Evolutionary conservation across 2,329 filamentous ascomycete species (phyloP).

Genomic region (Calonectria henricotiae): DNA sequence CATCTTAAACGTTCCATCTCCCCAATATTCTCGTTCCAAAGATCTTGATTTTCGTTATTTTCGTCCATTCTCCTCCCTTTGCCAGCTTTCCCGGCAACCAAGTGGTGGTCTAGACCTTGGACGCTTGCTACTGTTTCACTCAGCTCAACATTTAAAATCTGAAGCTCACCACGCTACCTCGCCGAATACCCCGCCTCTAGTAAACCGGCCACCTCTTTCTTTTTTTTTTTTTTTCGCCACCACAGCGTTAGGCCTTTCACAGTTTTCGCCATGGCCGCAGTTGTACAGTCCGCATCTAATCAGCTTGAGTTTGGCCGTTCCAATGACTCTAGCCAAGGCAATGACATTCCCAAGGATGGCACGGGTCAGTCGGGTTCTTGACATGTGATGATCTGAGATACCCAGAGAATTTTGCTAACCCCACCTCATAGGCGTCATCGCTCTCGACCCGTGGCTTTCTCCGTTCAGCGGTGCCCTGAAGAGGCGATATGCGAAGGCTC

Average conservation of each 20-base stretch:
- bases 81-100: constrained; percentile 7
- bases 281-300: constrained; percentile 63
- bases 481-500: constrained; percentile 83
- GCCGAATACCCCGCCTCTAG: constrained; percentile 46
- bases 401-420: constrained; percentile 36
- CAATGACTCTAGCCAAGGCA: constrained; percentile 57
- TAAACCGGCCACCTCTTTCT: constrained; percentile 37
- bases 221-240: constrained; percentile 42
- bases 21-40: constrained; percentile 40
- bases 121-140: constrained; percentile 46
- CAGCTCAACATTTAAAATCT: constrained; percentile 42
- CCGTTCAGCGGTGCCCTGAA: constrained; percentile 87
- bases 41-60: constrained; percentile 22
- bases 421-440: constrained; percentile 78
- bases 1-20: constrained; percentile 40
- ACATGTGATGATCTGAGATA: constrained; percentile 48
- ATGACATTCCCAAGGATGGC: constrained; percentile 76
- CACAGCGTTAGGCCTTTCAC: constrained; percentile 38
- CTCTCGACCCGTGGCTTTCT: constrained; percentile 90
- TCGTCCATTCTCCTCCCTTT: constrained; percentile 20
- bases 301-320: constrained; percentile 59
- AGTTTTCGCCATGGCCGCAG: constrained; percentile 54
- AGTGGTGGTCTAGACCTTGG: constrained; percentile 34
- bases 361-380: constrained; percentile 71
- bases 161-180: constrained; percentile 46